These are phyloP conservation scores for Pholiota adiposa DNA, from an alignment of 1,284 basidiomycete genomes.

Conservation along the genomic window DNA sequence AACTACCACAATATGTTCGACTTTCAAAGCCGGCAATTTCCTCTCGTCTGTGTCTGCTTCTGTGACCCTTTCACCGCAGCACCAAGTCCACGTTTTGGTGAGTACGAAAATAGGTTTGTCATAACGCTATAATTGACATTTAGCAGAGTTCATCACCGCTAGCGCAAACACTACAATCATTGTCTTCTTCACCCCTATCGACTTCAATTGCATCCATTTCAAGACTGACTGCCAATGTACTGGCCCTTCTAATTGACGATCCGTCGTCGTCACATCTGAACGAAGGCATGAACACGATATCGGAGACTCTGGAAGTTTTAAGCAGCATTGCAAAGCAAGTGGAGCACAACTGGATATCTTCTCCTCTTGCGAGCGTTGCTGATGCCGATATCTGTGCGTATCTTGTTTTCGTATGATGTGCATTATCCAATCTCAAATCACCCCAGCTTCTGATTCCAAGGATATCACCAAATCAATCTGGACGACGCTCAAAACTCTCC, in stretches of 20 bases:
- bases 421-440: not conserved
- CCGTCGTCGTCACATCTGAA: conserved; percentile 34
- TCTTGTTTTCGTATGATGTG: conserved; percentile 1
- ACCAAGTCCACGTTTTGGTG: conserved; percentile 40
- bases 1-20: conserved; percentile 50
- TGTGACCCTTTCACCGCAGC: conserved; percentile 28
- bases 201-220: conserved; percentile 56
- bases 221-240: conserved; percentile 49
- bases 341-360: conserved; percentile 57
- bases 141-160: conserved; percentile 32
- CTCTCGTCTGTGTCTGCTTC: conserved; percentile 43
- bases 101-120: conserved; percentile 19
- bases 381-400: conserved; percentile 45
- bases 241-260: conserved; percentile 53
- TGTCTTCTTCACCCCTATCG: conserved; percentile 49
- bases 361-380: conserved; percentile 42
- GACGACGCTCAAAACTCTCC: conserved; percentile 67
- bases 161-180: conserved; percentile 36
- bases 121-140: not conserved
- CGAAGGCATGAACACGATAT: conserved; percentile 49
- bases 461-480: conserved; percentile 55
- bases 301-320: conserved; percentile 45
- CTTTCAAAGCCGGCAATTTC: conserved; percentile 57
- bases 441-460: conserved; percentile 41
- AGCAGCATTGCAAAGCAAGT: conserved; percentile 33